Conservation (phyloP, 2,329 filamentous ascomycete species). For the Arthrobotrys iridis region DNA sequence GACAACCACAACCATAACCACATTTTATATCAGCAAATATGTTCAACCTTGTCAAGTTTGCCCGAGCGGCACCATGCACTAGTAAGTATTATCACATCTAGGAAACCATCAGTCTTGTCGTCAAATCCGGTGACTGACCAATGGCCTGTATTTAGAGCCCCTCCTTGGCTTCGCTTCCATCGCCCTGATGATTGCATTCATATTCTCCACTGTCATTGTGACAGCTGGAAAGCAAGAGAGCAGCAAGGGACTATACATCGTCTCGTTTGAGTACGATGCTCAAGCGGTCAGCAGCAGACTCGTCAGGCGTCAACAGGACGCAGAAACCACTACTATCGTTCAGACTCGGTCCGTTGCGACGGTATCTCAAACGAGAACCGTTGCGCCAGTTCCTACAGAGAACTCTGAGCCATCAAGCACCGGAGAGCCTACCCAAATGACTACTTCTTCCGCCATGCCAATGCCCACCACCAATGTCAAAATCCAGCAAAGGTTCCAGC, state of each 20-base stretch:
- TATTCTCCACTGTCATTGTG: constrained; percentile 57
- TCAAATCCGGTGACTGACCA: background rate
- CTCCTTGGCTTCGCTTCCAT: constrained; percentile 56
- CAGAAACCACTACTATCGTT: constrained; percentile 26
- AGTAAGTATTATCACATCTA: constrained; percentile 33
- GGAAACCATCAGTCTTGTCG: background rate
- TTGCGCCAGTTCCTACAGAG: constrained; percentile 22
- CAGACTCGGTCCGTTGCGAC: constrained; percentile 31
- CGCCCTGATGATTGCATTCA: constrained; percentile 55
- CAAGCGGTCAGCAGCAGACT: constrained; percentile 7
- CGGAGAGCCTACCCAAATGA: background rate
- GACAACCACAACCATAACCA: constrained; percentile 17
- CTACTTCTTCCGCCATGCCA: constrained; percentile 21
- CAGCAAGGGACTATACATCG: constrained; percentile 57
- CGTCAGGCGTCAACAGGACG: constrained; percentile 30
- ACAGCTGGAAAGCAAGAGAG: constrained; percentile 53
- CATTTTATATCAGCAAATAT: constrained; percentile 25
- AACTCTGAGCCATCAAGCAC: background rate
- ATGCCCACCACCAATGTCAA: constrained; percentile 39
- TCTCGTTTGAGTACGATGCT: constrained; percentile 56
- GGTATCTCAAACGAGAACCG: constrained; percentile 31
- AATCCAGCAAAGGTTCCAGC: constrained; percentile 44
- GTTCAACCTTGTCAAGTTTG: constrained; percentile 45
- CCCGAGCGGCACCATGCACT: constrained; percentile 52
- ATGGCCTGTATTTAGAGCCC: constrained; percentile 38